Percentiles rank a stretch among this genome's conserved stretches.
phyloP scores from a whole-genome alignment of 2,329 filamentous ascomycete species.

The Triangularia verruculosa region DNA sequence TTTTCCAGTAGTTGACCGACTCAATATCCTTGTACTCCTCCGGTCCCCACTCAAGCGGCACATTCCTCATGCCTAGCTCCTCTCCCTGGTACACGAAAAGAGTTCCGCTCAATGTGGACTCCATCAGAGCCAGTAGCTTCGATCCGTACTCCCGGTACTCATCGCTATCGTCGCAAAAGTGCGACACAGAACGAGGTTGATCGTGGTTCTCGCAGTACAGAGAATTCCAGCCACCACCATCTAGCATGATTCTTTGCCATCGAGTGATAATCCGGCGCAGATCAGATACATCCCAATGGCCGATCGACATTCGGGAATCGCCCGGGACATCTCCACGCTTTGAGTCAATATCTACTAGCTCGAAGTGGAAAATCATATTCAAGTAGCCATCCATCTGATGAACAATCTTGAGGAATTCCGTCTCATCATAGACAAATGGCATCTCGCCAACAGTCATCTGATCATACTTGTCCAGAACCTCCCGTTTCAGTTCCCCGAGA shows the following conservation, averaged over 20 bases:
- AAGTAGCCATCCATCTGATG: slow-evolving; percentile 56
- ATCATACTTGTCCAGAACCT: slow-evolving; percentile 57
- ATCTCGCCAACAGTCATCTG: slow-evolving; percentile 70
- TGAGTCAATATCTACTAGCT: slow-evolving; percentile 51
- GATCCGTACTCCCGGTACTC: slow-evolving; percentile 44
- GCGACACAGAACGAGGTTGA: slow-evolving; percentile 52
- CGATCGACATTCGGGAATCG: slow-evolving; percentile 46
- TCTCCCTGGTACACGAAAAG: slow-evolving; percentile 60
- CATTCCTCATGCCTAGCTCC: slow-evolving; percentile 58
- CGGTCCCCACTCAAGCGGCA: slow-evolving; percentile 47
- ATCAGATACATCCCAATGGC: slow-evolving; percentile 26
- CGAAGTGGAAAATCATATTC: slow-evolving; percentile 67
- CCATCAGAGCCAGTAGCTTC: slow-evolving; percentile 53
- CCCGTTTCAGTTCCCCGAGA: slow-evolving; percentile 59
- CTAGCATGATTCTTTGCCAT: slow-evolving; percentile 43
- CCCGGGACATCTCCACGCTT: slow-evolving; percentile 51
- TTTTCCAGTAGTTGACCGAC: slow-evolving; percentile 45
- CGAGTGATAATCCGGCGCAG: neutral
- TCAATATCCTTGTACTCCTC: slow-evolving; percentile 50
- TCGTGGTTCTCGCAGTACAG: slow-evolving; percentile 64
- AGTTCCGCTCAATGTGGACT: slow-evolving; percentile 48
- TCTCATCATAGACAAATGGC: neutral
- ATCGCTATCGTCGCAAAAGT: slow-evolving; percentile 46
- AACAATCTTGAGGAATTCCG: slow-evolving; percentile 51
- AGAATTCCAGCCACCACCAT: slow-evolving; percentile 52